phyloP scores from a whole-genome alignment of 169 alveolate genomes.

The Plasmodium falciparum region DNA sequence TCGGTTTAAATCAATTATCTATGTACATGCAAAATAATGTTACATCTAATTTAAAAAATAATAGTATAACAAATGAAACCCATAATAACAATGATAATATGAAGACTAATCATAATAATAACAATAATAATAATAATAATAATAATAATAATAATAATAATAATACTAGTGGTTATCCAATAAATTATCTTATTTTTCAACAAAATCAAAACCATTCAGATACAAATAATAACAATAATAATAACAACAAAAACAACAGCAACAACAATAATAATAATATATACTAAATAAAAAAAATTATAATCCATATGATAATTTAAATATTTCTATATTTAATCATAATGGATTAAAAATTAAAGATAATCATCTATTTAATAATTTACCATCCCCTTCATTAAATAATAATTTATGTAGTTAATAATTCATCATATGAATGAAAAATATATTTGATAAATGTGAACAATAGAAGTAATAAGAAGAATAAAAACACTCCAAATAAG shows the following conservation, averaged over 20 bases:
- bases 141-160: neutral
- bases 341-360: neutral
- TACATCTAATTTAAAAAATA: neutral
- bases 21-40: neutral
- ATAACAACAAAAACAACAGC: too few relatives aligned
- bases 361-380: neutral
- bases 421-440: conserved; percentile 1
- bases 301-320: neutral
- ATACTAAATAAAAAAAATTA: neutral
- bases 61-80: neutral
- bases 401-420: neutral
- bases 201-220: neutral
- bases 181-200: conserved; percentile 1
- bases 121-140: neutral
- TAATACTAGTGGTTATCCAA: neutral
- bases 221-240: neutral
- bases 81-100: neutral
- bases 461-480: neutral
- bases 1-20: neutral
- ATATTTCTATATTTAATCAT: neutral
- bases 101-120: neutral
- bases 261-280: neutral
- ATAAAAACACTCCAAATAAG: too few relatives aligned
- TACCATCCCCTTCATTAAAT: neutral
- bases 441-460: neutral